These are phyloP conservation scores for Scutellaria baicalensis DNA, from an alignment of 257 asterid species.

Conservation along the genomic window DNA sequence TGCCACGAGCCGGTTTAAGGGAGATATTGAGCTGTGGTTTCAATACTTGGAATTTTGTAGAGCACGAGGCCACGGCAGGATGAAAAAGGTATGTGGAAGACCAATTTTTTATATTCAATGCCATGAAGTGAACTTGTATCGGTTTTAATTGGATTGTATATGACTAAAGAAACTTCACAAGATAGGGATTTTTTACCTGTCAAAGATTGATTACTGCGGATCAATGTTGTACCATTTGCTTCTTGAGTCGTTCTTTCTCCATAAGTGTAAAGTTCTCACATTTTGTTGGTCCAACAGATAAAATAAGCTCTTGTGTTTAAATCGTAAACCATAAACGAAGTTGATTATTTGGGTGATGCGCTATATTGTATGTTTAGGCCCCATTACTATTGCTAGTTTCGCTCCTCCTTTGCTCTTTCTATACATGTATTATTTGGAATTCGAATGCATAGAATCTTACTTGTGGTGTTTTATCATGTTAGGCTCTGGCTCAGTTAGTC, in stretches of 20 bases:
- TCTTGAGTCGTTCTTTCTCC: neutral
- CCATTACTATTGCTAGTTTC: neutral
- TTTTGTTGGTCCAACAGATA: neutral
- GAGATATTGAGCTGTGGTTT: conserved; percentile 87
- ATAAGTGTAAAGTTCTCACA: neutral
- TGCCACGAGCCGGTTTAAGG: conserved; percentile 83
- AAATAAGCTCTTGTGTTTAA: neutral
- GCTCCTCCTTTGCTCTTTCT: neutral
- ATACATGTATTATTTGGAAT: neutral
- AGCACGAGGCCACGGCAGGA: conserved; percentile 62
- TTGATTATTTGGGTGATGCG: neutral
- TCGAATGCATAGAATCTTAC: neutral
- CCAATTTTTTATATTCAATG: neutral
- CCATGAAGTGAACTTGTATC: neutral
- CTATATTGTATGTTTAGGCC: neutral
- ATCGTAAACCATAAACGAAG: neutral
- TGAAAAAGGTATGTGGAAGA: conserved; percentile 59
- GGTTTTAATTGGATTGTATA: neutral
- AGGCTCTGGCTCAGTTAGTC: conserved; percentile 81
- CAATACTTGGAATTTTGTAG: conserved; percentile 87
- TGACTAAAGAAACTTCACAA: neutral
- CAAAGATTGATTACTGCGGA: neutral
- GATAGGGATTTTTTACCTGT: neutral
- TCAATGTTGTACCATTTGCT: neutral
- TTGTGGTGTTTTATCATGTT: conserved; percentile 7